Evolutionary conservation across 768 basidiomycete genomes (phyloP).

Genomic region (Boletus reticulatus): DNA sequence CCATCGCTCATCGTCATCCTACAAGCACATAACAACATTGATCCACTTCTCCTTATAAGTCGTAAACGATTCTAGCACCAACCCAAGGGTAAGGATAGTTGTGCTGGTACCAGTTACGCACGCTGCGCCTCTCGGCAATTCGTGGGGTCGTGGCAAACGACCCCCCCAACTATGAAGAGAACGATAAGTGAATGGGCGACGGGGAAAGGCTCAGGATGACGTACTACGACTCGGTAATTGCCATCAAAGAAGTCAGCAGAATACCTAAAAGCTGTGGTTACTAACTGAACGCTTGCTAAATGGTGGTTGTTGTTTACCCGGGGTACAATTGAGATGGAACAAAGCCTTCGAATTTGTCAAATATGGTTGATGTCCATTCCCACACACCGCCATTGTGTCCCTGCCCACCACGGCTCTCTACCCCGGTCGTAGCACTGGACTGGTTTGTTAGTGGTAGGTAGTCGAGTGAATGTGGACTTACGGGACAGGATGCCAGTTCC

Average conservation of each 20-base stretch:
- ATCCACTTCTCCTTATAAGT: conserved; percentile 26
- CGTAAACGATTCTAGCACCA: conserved; percentile 68
- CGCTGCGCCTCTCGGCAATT: conserved; percentile 67
- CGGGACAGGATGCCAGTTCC: conserved; percentile 94
- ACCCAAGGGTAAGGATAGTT: conserved; percentile 91
- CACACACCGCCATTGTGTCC: conserved; percentile 95
- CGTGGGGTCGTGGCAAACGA: conserved; percentile 86
- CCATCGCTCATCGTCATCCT: neutral
- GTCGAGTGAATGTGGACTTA: conserved; percentile 37
- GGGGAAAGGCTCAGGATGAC: conserved; percentile 30
- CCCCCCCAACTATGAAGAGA: conserved; percentile 69
- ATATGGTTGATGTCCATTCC: conserved; percentile 92
- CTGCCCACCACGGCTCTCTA: conserved; percentile 45
- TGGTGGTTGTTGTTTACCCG: conserved; percentile 49
- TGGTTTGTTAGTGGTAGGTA: neutral
- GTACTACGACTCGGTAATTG: conserved; percentile 81
- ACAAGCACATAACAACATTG: neutral
- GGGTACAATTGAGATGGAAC: conserved; percentile 78
- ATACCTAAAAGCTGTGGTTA: conserved; percentile 44
- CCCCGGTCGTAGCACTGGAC: conserved; percentile 65
- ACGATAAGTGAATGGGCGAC: neutral
- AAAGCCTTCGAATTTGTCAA: conserved; percentile 75
- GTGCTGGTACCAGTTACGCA: conserved; percentile 91
- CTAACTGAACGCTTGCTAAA: neutral
- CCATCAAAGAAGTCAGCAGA: conserved; percentile 91